Conservation (phyloP, 2,329 filamentous ascomycete genomes). For the Blastomyces percursus region DNA sequence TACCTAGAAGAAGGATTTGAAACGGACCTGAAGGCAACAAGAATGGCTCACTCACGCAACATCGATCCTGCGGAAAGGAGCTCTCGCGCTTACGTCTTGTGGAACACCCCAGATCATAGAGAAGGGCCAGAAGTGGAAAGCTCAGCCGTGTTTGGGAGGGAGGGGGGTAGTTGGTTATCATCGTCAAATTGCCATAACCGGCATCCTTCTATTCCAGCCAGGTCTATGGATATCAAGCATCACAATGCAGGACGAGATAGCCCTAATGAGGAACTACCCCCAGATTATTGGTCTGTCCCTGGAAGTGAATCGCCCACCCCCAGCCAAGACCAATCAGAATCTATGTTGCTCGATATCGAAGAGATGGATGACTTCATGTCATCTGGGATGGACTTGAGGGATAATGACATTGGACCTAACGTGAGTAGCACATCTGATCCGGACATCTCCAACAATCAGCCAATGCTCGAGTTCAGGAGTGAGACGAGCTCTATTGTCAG, state of each 20-base stretch:
- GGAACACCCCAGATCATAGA: not conserved
- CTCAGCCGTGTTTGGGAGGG: too few species aligned
- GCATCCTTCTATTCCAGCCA: not conserved
- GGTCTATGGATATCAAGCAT: not conserved
- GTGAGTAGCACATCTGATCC: not conserved
- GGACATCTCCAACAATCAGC: not conserved
- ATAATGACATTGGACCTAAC: not conserved
- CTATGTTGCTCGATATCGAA: slow-evolving; percentile 27
- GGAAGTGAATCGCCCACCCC: slow-evolving; percentile 12
- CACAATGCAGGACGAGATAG: not conserved
- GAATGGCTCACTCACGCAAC: not conserved
- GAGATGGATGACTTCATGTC: not conserved
- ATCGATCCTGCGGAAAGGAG: too few species aligned
- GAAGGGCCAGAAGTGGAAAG: too few species aligned
- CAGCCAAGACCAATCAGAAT: slow-evolving; percentile 21
- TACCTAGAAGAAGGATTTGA: not conserved
- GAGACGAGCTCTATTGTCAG: not conserved
- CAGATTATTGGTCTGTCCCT: not conserved
- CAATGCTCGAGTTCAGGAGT: not conserved
- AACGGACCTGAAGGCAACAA: not conserved
- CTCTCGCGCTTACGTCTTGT: not conserved
- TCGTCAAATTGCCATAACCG: not conserved
- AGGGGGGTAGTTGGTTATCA: not conserved
- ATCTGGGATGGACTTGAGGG: not conserved
- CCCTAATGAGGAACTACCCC: too few species aligned